Conservation (phyloP, 2,329 filamentous ascomycete species). For the Elsinoe ampelina region DNA sequence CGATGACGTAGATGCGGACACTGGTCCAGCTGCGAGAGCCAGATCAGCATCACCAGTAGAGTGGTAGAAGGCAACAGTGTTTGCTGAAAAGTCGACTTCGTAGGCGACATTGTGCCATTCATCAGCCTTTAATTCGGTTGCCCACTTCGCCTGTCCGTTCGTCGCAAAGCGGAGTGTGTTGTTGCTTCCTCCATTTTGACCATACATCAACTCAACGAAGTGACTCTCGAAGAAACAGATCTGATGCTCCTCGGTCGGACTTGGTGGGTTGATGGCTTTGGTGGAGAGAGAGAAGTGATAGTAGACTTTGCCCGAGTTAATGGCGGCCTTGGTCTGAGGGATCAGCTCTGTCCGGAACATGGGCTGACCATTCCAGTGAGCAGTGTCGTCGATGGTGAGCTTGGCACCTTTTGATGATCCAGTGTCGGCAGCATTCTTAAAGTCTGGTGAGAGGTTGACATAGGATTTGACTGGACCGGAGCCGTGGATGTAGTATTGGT, state of each 20-base stretch:
- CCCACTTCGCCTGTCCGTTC: conserved; percentile 53
- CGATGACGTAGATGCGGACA: conserved; percentile 46
- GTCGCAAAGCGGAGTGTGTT: conserved; percentile 57
- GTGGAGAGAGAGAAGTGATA: conserved; percentile 65
- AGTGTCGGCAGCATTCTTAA: conserved; percentile 57
- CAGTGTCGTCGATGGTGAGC: conserved; percentile 54
- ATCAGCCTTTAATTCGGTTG: conserved; percentile 49
- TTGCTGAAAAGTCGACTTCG: conserved; percentile 57
- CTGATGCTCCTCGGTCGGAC: conserved; percentile 57
- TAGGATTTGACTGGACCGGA: conserved; percentile 47
- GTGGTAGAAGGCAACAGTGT: conserved; percentile 60
- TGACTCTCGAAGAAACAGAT: conserved; percentile 57
- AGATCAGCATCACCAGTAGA: conserved; percentile 53
- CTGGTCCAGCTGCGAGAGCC: conserved; percentile 49
- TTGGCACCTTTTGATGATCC: conserved; percentile 56
- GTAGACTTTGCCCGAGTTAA: conserved; percentile 57
- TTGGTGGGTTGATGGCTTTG: conserved; percentile 50
- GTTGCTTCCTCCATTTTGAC: conserved; percentile 44
- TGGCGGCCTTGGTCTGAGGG: conserved; percentile 56
- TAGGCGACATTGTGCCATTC: conserved; percentile 71
- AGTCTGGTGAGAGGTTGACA: conserved; percentile 50
- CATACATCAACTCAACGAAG: conserved; percentile 66
- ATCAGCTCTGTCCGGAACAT: conserved; percentile 70
- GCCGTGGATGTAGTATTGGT: conserved; percentile 71
- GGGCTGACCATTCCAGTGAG: conserved; percentile 62